phyloP scores from a whole-genome alignment of 345 rosid species.

The Linum lewisii region DNA sequence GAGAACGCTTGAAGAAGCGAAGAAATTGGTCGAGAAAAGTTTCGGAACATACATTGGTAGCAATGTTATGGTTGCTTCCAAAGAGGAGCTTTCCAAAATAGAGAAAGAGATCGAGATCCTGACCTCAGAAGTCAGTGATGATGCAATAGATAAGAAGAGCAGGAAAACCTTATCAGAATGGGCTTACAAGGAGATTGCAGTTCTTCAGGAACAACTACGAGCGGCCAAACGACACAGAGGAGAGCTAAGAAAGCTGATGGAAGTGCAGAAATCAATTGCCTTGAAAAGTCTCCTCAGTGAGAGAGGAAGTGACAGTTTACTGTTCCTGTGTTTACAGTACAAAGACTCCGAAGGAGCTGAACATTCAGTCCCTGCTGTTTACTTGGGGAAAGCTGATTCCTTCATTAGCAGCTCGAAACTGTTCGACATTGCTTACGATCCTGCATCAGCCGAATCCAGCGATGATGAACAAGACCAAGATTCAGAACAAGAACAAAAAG shows the following conservation, averaged over 20 bases:
- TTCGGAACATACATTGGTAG: slow-evolving; percentile 94
- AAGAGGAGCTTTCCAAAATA: slow-evolving; percentile 73
- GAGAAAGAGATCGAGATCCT: slow-evolving; percentile 60
- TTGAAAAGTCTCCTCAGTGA: slow-evolving; percentile 56
- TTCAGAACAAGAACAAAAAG: slow-evolving; percentile 25
- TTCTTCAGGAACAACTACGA: slow-evolving; percentile 58
- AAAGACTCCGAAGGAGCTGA: slow-evolving; percentile 66
- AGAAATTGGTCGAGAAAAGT: slow-evolving; percentile 85
- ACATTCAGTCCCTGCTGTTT: slow-evolving; percentile 66
- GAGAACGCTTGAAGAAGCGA: slow-evolving; percentile 85
- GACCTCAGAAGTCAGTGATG: slow-evolving; percentile 60
- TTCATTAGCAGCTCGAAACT: slow-evolving; percentile 37
- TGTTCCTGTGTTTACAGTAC: slow-evolving; percentile 74
- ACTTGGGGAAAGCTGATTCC: slow-evolving; percentile 59
- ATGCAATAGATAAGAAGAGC: slow-evolving; percentile 72
- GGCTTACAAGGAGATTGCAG: slow-evolving; percentile 69
- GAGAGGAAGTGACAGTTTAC: slow-evolving; percentile 59
- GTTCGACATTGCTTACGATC: slow-evolving; percentile 26
- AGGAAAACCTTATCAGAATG: slow-evolving; percentile 47
- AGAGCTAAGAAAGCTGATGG: slow-evolving; percentile 54
- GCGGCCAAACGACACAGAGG: slow-evolving; percentile 58
- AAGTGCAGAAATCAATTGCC: slow-evolving; percentile 49
- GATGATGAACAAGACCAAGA: slow-evolving; percentile 8
- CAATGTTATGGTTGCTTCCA: slow-evolving; percentile 84
- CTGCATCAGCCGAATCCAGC: slow-evolving; percentile 17